Evolutionary conservation across 345 rosid species (phyloP).

Genomic region (Cardiospermum halicacabum): DNA sequence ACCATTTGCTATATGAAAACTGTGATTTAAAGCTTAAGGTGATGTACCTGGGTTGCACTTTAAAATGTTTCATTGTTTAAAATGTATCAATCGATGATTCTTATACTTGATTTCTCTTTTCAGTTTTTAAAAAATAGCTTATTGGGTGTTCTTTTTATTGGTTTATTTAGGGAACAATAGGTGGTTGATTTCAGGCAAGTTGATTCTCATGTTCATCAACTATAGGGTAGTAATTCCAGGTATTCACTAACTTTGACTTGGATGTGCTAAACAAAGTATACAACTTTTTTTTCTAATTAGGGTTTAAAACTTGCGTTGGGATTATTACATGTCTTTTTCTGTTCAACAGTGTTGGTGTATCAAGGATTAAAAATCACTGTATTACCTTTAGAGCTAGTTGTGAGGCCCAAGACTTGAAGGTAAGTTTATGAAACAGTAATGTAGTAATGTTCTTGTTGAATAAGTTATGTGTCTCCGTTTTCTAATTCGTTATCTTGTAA

Average conservation of each 20-base stretch:
- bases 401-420: constrained; percentile 69
- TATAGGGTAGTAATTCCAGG: constrained; percentile 98
- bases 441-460: no score
- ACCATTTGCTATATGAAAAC: no score
- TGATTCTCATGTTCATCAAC: constrained; percentile 80
- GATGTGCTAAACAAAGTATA: neutral
- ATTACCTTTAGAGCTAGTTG: constrained; percentile 59
- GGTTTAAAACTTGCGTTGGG: neutral
- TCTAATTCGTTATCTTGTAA: neutral
- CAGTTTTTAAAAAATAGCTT: no score
- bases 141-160: neutral
- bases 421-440: constrained; percentile 27
- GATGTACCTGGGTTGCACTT: no score
- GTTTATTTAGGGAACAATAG: constrained; percentile 38
- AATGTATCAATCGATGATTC: no score
- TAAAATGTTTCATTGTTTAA: no score
- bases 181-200: constrained; percentile 68
- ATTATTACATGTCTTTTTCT: constrained; percentile 14
- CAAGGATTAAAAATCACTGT: constrained; percentile 57
- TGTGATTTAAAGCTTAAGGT: no score
- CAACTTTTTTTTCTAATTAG: neutral
- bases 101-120: no score
- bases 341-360: constrained; percentile 67
- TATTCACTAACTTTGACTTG: constrained; percentile 29
- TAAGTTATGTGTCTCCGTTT: neutral